Conservation (phyloP, 306 rosid species). For the Vachellia collinsii region DNA sequence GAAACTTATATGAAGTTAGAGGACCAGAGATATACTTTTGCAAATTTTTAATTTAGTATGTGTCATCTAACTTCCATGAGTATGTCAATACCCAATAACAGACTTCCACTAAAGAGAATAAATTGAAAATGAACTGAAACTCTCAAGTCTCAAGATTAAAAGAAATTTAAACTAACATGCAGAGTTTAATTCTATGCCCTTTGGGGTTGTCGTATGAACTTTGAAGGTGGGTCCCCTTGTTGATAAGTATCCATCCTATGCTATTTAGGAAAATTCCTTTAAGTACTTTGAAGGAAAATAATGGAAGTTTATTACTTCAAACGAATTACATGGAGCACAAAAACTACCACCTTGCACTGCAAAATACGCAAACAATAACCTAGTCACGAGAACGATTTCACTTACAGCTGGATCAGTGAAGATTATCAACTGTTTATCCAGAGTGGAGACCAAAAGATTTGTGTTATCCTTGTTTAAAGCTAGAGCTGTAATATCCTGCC, state of each 20-base stretch:
- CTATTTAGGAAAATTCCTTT: background rate
- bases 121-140: background rate
- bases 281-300: conserved; percentile 31
- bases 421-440: conserved; percentile 77
- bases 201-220: background rate
- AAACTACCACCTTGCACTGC: background rate
- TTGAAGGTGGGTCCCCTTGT: background rate
- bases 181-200: conserved; percentile 1
- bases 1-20: too few relatives aligned
- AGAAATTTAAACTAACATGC: background rate
- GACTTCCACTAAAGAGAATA: background rate
- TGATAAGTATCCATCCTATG: background rate
- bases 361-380: conserved; percentile 10
- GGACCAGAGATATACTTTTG: too few relatives aligned
- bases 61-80: background rate
- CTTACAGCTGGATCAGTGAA: conserved; percentile 96
- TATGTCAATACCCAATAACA: background rate
- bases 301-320: conserved; percentile 2
- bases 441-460: conserved; percentile 90
- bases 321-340: conserved; percentile 20
- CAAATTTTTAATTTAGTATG: background rate
- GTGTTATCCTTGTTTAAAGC: conserved; percentile 87
- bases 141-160: background rate
- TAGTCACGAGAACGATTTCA: conserved; percentile 33
- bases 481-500: conserved; percentile 88